Conservation (phyloP, 2,329 filamentous ascomycete genomes). For the Coleophoma crateriformis region DNA sequence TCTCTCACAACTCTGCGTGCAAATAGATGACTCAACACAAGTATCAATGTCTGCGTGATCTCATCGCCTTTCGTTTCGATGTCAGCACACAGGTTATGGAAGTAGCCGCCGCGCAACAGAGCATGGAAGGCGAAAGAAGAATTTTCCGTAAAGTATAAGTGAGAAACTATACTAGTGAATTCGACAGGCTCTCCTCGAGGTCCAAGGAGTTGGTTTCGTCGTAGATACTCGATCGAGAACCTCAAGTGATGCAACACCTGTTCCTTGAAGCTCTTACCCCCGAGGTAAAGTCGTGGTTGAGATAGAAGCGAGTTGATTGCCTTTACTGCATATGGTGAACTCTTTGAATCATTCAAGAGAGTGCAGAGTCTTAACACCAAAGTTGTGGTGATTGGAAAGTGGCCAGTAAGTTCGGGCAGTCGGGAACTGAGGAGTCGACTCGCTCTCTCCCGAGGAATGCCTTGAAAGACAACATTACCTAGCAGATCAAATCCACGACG, state of each 20-base stretch:
- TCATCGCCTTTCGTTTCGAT: conserved; percentile 42
- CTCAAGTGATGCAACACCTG: conserved; percentile 70
- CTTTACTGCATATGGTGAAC: conserved; percentile 54
- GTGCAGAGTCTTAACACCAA: conserved; percentile 64
- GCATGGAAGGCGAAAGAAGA: conserved; percentile 72
- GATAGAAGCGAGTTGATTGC: conserved; percentile 64
- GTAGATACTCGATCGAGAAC: conserved; percentile 76
- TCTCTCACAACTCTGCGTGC: conserved; percentile 47
- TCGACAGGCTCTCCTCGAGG: conserved; percentile 59
- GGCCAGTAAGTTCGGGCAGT: conserved; percentile 68
- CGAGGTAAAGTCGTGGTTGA: conserved; percentile 64
- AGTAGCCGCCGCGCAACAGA: conserved; percentile 65
- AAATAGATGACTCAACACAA: conserved; percentile 68
- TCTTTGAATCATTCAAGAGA: conserved; percentile 59
- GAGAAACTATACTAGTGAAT: conserved; percentile 64
- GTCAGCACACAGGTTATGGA: conserved; percentile 56
- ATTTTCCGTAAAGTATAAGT: conserved; percentile 74
- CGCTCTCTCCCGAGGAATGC: conserved; percentile 53
- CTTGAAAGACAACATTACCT: conserved; percentile 76
- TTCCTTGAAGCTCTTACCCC: conserved; percentile 61
- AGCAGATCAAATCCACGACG: conserved; percentile 76
- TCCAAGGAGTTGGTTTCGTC: conserved; percentile 61
- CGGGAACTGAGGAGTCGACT: conserved; percentile 67
- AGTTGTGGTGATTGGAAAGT: conserved; percentile 73
- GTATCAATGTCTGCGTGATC: conserved; percentile 54